Percentiles rank a stretch among this genome's conserved stretches.
These are phyloP conservation scores for Elaeagnus macrophylla DNA, from an alignment of 306 rosid genomes.

Conservation along the genomic window DNA sequence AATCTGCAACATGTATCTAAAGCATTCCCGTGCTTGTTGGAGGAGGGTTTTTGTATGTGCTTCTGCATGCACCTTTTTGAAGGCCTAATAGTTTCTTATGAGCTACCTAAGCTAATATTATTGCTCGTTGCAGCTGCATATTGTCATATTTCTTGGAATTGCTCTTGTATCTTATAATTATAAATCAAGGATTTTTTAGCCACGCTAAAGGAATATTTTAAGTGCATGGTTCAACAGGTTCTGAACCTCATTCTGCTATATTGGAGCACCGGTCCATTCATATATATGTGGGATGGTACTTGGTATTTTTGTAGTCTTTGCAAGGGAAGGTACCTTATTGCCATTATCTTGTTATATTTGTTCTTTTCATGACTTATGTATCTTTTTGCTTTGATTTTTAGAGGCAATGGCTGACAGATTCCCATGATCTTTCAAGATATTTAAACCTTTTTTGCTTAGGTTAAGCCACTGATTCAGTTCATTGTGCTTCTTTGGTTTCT, in stretches of 20 bases:
- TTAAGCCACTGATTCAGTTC: constrained; percentile 73
- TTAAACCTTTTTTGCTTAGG: constrained; percentile 51
- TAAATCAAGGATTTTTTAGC: background rate
- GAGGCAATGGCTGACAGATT: constrained; percentile 60
- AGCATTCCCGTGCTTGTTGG: too few relatives aligned
- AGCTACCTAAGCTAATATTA: too few relatives aligned
- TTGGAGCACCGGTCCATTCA: constrained; percentile 60
- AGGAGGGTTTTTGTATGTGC: too few relatives aligned
- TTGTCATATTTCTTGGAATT: too few relatives aligned
- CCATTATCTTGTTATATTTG: background rate
- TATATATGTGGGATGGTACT: constrained; percentile 60
- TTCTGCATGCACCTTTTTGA: too few relatives aligned
- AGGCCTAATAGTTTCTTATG: too few relatives aligned
- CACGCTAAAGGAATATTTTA: background rate
- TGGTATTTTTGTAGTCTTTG: constrained; percentile 3
- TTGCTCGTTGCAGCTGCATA: too few relatives aligned
- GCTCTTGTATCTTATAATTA: constrained; percentile 4
- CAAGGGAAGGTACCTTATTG: constrained; percentile 5
- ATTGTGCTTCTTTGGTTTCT: constrained; percentile 81
- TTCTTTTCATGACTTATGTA: background rate
- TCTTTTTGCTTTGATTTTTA: constrained; percentile 21
- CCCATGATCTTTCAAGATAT: constrained; percentile 42
- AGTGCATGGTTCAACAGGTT: constrained; percentile 38
- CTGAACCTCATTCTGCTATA: constrained; percentile 68
- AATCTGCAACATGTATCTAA: too few relatives aligned